Percentiles rank a stretch among this genome's conserved stretches.
These are phyloP conservation scores for Agroathelia rolfsii DNA, from an alignment of 1,284 basidiomycete species.

Conservation along the genomic window DNA sequence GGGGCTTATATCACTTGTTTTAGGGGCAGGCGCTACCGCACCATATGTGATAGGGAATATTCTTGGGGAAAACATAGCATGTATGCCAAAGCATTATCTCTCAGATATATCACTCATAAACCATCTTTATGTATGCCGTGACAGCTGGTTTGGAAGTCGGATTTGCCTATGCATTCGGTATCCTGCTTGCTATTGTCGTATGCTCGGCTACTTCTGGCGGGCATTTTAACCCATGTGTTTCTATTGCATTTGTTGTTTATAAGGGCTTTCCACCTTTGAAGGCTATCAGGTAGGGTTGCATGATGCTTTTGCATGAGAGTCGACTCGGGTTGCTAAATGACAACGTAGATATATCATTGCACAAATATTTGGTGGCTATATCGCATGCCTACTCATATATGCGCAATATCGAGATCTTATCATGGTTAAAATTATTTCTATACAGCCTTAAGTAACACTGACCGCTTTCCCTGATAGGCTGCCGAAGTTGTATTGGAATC, in stretches of 20 bases:
- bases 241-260: constrained; percentile 43
- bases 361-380: constrained; percentile 53
- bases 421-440: constrained; percentile 18
- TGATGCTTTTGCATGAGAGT: not conserved
- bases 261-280: constrained; percentile 46
- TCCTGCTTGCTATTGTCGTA: constrained; percentile 47
- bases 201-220: constrained; percentile 49
- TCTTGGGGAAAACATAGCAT: constrained; percentile 22
- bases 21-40: constrained; percentile 52
- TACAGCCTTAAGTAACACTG: constrained; percentile 1
- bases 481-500: constrained; percentile 33
- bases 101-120: constrained; percentile 22
- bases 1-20: constrained; percentile 3
- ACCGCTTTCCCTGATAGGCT: constrained; percentile 12
- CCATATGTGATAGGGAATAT: constrained; percentile 44
- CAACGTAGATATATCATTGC: constrained; percentile 45
- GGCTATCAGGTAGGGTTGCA: constrained; percentile 32
- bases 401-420: constrained; percentile 51
- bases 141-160: constrained; percentile 54
- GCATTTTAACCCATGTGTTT: constrained; percentile 56
- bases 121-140: constrained; percentile 1
- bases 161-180: constrained; percentile 52
- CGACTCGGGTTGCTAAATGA: constrained; percentile 7
- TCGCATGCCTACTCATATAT: constrained; percentile 51
- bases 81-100: constrained; percentile 46